Conservation (phyloP, 495 filamentous ascomycete species). For the Xylaria palmicola region DNA sequence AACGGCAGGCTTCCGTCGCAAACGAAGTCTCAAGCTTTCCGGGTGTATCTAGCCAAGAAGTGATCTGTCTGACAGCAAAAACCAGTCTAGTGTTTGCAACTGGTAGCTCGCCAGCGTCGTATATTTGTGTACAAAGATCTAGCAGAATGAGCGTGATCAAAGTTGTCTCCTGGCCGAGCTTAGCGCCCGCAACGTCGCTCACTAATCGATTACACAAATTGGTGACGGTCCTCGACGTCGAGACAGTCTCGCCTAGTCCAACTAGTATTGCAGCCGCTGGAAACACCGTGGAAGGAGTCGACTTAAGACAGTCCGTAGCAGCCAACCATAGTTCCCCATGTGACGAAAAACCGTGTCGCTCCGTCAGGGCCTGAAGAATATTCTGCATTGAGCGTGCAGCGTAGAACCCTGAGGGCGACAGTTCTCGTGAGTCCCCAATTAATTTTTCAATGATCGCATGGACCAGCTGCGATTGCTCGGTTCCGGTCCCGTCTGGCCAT, state of each 20-base stretch:
- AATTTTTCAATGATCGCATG: constrained; percentile 39
- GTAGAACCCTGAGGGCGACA: constrained; percentile 46
- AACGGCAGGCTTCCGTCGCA: constrained; percentile 60
- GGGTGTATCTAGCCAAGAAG: constrained; percentile 61
- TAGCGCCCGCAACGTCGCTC: constrained; percentile 51
- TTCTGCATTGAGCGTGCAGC: constrained; percentile 45
- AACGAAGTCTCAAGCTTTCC: constrained; percentile 51
- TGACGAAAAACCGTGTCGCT: constrained; percentile 37
- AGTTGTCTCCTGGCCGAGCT: constrained; percentile 35
- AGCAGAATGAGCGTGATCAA: constrained; percentile 43
- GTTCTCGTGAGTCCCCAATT: constrained; percentile 29
- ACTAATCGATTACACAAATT: constrained; percentile 54
- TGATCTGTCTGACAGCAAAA: constrained; percentile 76
- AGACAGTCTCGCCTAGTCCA: constrained; percentile 51
- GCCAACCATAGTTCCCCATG: constrained; percentile 44
- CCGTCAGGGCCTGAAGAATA: constrained; percentile 39
- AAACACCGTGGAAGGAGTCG: constrained; percentile 44
- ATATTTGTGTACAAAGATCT: constrained; percentile 45
- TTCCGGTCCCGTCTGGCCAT: constrained; percentile 33
- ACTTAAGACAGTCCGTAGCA: constrained; percentile 38
- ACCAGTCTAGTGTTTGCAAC: constrained; percentile 79
- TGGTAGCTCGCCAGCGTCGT: constrained; percentile 41
- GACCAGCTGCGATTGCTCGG: constrained; percentile 27
- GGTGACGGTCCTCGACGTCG: constrained; percentile 39
- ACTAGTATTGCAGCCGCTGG: constrained; percentile 51